Conservation (phyloP, 805 yeast species). For the Scheffersomyces amazonensis region DNA sequence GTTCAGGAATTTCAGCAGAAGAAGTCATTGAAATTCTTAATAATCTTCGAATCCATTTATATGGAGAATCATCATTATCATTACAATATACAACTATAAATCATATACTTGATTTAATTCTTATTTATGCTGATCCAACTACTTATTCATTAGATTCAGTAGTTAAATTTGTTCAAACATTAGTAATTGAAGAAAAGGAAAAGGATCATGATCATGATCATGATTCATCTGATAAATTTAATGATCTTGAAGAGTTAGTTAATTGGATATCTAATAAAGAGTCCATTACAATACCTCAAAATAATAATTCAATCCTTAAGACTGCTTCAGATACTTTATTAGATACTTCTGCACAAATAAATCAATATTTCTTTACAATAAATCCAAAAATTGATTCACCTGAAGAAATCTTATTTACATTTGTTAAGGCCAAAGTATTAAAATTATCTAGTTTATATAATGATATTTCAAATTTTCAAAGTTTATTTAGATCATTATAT, state of each 20-base stretch:
- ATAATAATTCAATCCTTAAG: slow-evolving; percentile 2
- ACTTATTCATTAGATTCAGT: slow-evolving; percentile 2
- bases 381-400: background rate
- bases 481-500: slow-evolving; percentile 10
- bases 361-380: background rate
- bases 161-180: background rate
- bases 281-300: background rate
- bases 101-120: slow-evolving; percentile 7
- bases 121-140: slow-evolving; percentile 9
- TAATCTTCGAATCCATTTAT: background rate
- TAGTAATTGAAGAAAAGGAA: background rate
- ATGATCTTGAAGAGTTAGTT: slow-evolving; percentile 5
- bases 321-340: slow-evolving; percentile 9
- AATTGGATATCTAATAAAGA: background rate
- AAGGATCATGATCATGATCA: no score
- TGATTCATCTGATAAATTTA: background rate
- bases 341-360: slow-evolving; percentile 3
- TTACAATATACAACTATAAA: slow-evolving; percentile 2
- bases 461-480: slow-evolving; percentile 14
- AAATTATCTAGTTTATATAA: slow-evolving; percentile 16
- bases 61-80: background rate
- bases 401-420: slow-evolving; percentile 14
- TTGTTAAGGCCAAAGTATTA: slow-evolving; percentile 14
- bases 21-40: background rate
- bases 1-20: background rate